Evolutionary conservation across 805 yeast genomes (phyloP), one percentile per base, ranked within the genome.

Genomic region (Candida nemodendra): DNA sequence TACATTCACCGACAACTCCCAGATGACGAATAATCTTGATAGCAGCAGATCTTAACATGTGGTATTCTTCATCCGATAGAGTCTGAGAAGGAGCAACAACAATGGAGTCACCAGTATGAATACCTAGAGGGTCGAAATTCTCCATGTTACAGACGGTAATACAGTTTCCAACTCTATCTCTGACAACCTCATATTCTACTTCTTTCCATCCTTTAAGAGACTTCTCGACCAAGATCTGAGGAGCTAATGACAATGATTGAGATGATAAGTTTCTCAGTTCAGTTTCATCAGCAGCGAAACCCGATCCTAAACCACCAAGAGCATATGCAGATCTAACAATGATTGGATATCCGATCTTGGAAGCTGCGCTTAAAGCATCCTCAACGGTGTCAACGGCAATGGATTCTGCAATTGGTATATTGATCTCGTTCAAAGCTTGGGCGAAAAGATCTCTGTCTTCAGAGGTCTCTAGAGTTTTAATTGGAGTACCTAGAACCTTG

Each of bases 71-170:
- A 66, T 91, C 99, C 26, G 96, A 84, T 56, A 91, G 71, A 27
- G 99, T 91, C 69, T 91, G 99, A 29, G 97, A 89, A 34, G 99
- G 99, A 38, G 99, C 99, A 59, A 93, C 96, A 34, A 91, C 99
- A 56, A 91, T 93, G 28, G 99, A 93, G 65, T 91, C 99, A 71
- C 99, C 99, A 39, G 99, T 91, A 69, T 91, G 99, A 56, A 91
- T 84, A 54, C 99, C 99, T 53, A 91, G 78, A 30, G 99, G 99
- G 67, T 91, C 99, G 54, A 91, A 91, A 72, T 91, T 91, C 71
- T 91, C 99, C 99, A 91, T 91, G 68, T 91, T 91, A 76, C 99
- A 91, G 37, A 91, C 99, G 30, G 99, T 91, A 62, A 91, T 91
- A 76, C 99, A 91, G 77, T 91, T 91, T 51, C 84, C 96, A 39